Evolutionary conservation across 768 basidiomycete genomes (phyloP).

Genomic region (Lentinula detonsa): DNA sequence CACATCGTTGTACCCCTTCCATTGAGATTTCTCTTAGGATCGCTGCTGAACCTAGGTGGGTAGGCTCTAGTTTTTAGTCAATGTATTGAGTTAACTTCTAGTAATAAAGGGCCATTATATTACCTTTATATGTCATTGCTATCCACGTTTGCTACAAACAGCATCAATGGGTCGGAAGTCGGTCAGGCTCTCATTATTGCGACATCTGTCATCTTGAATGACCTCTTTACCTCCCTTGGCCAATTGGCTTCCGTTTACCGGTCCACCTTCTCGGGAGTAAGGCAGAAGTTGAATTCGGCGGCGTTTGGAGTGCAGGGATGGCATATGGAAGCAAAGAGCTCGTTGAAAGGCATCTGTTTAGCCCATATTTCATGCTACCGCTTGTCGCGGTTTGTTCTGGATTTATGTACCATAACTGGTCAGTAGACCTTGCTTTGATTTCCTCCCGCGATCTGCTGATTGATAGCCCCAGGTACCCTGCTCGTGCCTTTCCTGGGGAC

Average conservation of each 20-base stretch:
- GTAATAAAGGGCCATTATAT: slow-evolving; percentile 74
- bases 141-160: slow-evolving; percentile 95
- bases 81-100: not conserved
- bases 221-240: slow-evolving; percentile 94
- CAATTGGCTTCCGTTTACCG: slow-evolving; percentile 66
- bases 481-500: slow-evolving; percentile 91
- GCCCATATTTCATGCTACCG: slow-evolving; percentile 95
- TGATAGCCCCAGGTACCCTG: slow-evolving; percentile 73
- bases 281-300: slow-evolving; percentile 68
- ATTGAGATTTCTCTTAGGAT: slow-evolving; percentile 64
- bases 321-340: slow-evolving; percentile 80
- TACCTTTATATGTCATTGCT: slow-evolving; percentile 95
- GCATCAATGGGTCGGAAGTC: slow-evolving; percentile 96
- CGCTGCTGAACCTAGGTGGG: slow-evolving; percentile 78
- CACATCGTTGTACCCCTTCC: slow-evolving; percentile 91
- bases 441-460: not conserved
- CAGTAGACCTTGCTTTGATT: slow-evolving; percentile 18
- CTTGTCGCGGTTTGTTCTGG: slow-evolving; percentile 86
- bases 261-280: slow-evolving; percentile 62
- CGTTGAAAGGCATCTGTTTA: slow-evolving; percentile 91
- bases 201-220: slow-evolving; percentile 85
- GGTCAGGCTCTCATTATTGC: slow-evolving; percentile 91
- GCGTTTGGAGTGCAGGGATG: slow-evolving; percentile 81
- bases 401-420: slow-evolving; percentile 97
- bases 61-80: not conserved